A percentile compares a stretch with the other conserved stretches of the same genome.
phyloP scores from a whole-genome alignment of 495 filamentous ascomycete genomes.

The Tuber melanosporum region DNA sequence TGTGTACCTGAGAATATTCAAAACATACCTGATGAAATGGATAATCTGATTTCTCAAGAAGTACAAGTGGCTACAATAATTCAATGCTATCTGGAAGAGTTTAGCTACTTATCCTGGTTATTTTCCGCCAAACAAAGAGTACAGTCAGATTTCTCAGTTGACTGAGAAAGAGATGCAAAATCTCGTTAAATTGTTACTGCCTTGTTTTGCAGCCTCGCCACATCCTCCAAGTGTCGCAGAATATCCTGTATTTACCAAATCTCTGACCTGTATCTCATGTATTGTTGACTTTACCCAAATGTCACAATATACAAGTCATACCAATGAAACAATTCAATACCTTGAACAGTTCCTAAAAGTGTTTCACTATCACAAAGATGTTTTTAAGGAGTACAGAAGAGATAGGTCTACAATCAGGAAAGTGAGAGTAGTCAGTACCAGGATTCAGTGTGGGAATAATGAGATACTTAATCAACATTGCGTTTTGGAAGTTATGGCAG shows the following conservation, averaged over 20 bases:
- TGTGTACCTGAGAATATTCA: no score
- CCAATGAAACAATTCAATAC: background rate
- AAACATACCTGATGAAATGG: no score
- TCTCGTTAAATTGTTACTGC: background rate
- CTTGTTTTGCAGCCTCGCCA: background rate
- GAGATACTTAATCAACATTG: background rate
- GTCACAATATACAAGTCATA: background rate
- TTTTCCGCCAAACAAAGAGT: no score
- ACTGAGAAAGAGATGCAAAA: constrained; percentile 7
- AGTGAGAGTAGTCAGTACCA: background rate
- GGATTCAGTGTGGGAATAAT: background rate
- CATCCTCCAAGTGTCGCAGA: background rate
- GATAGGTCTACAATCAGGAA: background rate
- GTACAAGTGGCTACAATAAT: no score
- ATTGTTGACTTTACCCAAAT: background rate
- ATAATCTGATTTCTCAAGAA: no score
- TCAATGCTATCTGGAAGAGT: no score
- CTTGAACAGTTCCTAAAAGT: background rate
- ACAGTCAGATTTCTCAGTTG: constrained; percentile 1
- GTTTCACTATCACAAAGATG: background rate
- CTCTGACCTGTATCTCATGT: background rate
- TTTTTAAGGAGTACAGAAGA: background rate
- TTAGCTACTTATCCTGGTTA: no score
- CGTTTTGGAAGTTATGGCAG: background rate
- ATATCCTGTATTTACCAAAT: background rate